Evolutionary conservation across 140 eudicot genomes (phyloP).

Genomic region (Anethum foeniculum): DNA sequence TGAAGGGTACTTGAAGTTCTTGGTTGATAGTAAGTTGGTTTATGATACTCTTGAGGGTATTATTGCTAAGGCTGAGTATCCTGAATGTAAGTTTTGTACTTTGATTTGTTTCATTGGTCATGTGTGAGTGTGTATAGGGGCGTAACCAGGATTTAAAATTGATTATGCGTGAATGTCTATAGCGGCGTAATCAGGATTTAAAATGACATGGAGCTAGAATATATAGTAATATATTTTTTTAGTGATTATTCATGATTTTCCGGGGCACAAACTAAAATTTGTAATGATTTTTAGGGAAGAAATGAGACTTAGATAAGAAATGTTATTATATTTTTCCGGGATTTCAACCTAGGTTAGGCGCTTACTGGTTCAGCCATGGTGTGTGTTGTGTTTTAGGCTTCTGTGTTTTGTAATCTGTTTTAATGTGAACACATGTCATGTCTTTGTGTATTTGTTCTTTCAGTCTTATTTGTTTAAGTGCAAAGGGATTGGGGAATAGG

Average conservation of each 20-base stretch:
- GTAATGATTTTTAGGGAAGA: too few species aligned
- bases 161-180: not conserved
- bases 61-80: slow-evolving; percentile 61
- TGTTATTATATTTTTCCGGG: too few species aligned
- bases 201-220: too few species aligned
- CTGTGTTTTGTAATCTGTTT: too few species aligned
- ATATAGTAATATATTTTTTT: too few species aligned
- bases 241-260: too few species aligned
- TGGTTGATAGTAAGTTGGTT: slow-evolving; percentile 90
- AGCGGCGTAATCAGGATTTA: too few species aligned
- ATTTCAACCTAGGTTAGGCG: too few species aligned
- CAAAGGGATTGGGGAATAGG: not conserved
- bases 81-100: slow-evolving; percentile 58
- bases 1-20: slow-evolving; percentile 81
- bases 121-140: not conserved
- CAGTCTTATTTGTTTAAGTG: not conserved
- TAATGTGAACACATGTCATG: not conserved
- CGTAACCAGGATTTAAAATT: not conserved
- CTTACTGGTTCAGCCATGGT: too few species aligned
- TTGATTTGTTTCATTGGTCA: not conserved
- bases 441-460: not conserved
- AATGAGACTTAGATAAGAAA: too few species aligned
- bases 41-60: slow-evolving; percentile 84
- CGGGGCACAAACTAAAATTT: too few species aligned
- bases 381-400: too few species aligned